A percentile compares a stretch with the other conserved stretches of the same genome.
Conservation (phyloP, 2,329 filamentous ascomycete genomes). For the Monosporascus ibericus region DNA sequence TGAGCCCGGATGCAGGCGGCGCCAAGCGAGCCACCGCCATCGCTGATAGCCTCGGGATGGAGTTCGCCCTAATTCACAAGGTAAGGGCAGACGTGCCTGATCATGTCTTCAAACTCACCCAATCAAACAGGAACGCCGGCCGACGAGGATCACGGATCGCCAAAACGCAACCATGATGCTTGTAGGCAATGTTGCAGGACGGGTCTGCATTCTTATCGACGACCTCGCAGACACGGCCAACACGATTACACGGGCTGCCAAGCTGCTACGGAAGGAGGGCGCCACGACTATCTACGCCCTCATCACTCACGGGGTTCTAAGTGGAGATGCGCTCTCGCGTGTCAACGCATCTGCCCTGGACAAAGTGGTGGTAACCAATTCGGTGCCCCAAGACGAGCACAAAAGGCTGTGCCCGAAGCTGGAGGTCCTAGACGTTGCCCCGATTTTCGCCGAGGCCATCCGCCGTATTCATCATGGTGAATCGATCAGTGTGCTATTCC, state of each 20-base stretch:
- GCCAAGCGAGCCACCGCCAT: slow-evolving; percentile 95
- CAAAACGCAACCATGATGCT: slow-evolving; percentile 96
- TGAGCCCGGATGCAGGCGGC: slow-evolving; percentile 92
- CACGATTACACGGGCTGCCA: slow-evolving; percentile 92
- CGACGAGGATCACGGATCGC: slow-evolving; percentile 78
- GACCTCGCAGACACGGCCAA: slow-evolving; percentile 95
- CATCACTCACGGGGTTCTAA: slow-evolving; percentile 90
- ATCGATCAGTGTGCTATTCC: slow-evolving; percentile 93
- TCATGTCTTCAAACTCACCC: slow-evolving; percentile 28
- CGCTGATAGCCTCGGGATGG: slow-evolving; percentile 86
- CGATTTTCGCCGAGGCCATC: slow-evolving; percentile 92
- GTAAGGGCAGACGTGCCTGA: slow-evolving; percentile 40
- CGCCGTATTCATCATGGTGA: slow-evolving; percentile 95
- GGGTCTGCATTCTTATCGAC: slow-evolving; percentile 85
- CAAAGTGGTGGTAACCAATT: slow-evolving; percentile 93
- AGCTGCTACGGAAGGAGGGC: slow-evolving; percentile 92
- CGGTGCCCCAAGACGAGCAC: slow-evolving; percentile 83
- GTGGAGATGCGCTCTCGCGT: slow-evolving; percentile 86
- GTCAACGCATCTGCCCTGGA: slow-evolving; percentile 92
- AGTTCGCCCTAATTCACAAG: slow-evolving; percentile 98
- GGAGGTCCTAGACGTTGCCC: slow-evolving; percentile 84
- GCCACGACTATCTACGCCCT: slow-evolving; percentile 88
- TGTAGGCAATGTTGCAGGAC: slow-evolving; percentile 76
- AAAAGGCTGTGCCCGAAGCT: slow-evolving; percentile 74
- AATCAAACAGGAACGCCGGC: slow-evolving; percentile 67